Base-by-base conservation (phyloP, 805 yeast species). In the Schwanniomyces polymorphus region DNA sequence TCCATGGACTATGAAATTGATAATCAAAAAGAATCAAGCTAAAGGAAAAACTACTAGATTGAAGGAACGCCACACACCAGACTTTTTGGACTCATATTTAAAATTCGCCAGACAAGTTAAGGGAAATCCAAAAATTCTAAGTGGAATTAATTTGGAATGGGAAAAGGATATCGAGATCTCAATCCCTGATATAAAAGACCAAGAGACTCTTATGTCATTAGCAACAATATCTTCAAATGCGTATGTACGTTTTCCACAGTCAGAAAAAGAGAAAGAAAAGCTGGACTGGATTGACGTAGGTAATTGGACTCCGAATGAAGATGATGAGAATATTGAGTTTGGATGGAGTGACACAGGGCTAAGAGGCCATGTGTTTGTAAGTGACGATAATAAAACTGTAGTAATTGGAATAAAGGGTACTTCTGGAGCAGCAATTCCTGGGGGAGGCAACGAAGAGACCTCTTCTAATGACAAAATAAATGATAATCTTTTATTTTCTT, bases 141-240 rank as follows among this genome's bases (percentile, higher is more conserved):
- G 65, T 12, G 60, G 55, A 53, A 73, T 81, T 12, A 58, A 68
- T 23, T 56, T 85, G n/a, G 89, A 85, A 42, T 89, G 96, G 96
- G 66, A 65, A 12, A 78, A 76, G 5, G 74, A 66, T 38, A 76
- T 73, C 1, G 67, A 67, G 14, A 74, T 85, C 1, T 44, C 72
- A 1, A 78, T 86, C 1, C 99, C 99, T 0, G 81, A 94, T 55
- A 69, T 92, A 7, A 70, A 82, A 1, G 97, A 91, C 64, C 79
- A 78, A 44, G 82, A 81, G 34, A 88, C 97, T 0, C 63, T 92
- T 3, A 71, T 91, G 2, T 70, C 87, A 1, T 67, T 92, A 37
- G 98, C 97, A 0, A 65, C 84, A 44, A 87, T 92, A 82, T 82
- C 97, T 0, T 88, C 96, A 1, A 87, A 94, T 63, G 97, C 98